Evolutionary conservation across 2,329 filamentous ascomycete genomes (phyloP).

Genomic region (Fusarium mexicanum): DNA sequence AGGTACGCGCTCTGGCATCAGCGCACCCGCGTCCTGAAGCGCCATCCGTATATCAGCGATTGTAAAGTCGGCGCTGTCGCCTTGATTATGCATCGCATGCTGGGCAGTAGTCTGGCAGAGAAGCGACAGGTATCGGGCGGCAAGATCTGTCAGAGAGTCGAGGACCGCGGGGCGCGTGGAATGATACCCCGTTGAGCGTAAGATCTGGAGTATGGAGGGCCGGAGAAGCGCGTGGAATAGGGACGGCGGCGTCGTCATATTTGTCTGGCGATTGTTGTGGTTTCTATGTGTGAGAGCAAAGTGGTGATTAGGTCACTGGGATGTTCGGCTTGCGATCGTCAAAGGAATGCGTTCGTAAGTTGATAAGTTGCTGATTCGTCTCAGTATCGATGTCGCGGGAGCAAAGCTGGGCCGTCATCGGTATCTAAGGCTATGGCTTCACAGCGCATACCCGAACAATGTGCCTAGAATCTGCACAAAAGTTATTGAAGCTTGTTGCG

Average conservation of each 20-base stretch:
- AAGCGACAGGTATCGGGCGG: conserved; percentile 80
- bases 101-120: conserved; percentile 77
- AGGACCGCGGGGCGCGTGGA: conserved; percentile 82
- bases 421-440: conserved; percentile 26
- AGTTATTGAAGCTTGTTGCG: conserved; percentile 1
- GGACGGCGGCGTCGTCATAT: conserved; percentile 59
- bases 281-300: background rate
- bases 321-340: background rate
- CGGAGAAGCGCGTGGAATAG: conserved; percentile 81
- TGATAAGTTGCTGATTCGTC: conserved; percentile 34
- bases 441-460: conserved; percentile 45
- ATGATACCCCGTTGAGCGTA: conserved; percentile 91
- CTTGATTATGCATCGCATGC: conserved; percentile 75
- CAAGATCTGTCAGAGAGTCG: conserved; percentile 87
- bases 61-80: conserved; percentile 58
- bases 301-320: background rate
- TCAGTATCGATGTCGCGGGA: conserved; percentile 39
- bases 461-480: conserved; percentile 16
- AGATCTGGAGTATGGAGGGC: conserved; percentile 87
- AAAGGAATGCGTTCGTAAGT: background rate
- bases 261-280: conserved; percentile 12
- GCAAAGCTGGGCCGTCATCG: conserved; percentile 45
- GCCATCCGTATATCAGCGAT: conserved; percentile 86
- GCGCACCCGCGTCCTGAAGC: conserved; percentile 80
- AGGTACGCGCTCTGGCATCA: conserved; percentile 73